Conservation (phyloP, 2,329 filamentous ascomycete species). For the Lachnellula occidentalis region DNA sequence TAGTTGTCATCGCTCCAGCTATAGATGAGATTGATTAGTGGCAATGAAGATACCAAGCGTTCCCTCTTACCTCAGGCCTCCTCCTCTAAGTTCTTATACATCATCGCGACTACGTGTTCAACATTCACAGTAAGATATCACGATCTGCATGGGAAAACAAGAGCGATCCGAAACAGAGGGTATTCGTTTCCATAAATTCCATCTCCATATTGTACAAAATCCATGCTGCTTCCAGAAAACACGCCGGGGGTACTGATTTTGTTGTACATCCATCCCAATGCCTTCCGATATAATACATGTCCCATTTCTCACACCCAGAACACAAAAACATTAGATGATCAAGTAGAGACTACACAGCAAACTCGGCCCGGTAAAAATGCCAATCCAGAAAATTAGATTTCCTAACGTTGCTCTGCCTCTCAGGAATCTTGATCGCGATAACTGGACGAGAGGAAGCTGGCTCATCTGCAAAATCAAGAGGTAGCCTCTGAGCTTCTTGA, state of each 20-base stretch:
- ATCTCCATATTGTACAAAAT: too few species aligned
- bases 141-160: too few species aligned
- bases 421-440: slow-evolving; percentile 63
- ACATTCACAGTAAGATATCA: too few species aligned
- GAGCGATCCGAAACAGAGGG: too few species aligned
- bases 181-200: too few species aligned
- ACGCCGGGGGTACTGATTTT: neutral
- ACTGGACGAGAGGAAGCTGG: slow-evolving; percentile 63
- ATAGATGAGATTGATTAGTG: too few species aligned
- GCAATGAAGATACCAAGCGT: too few species aligned
- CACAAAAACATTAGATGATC: slow-evolving; percentile 40
- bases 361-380: slow-evolving; percentile 72
- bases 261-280: neutral
- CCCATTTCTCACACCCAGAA: neutral
- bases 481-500: slow-evolving; percentile 72
- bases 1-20: too few species aligned
- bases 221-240: too few species aligned
- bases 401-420: slow-evolving; percentile 58
- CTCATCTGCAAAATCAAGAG: slow-evolving; percentile 67
- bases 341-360: slow-evolving; percentile 57
- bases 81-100: too few species aligned
- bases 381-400: slow-evolving; percentile 73
- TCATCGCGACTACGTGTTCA: too few species aligned
- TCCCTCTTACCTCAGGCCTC: too few species aligned
- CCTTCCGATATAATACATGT: neutral